These are phyloP conservation scores for Rosa hybrid DNA, from an alignment of 331 rosid genomes.

Conservation along the genomic window DNA sequence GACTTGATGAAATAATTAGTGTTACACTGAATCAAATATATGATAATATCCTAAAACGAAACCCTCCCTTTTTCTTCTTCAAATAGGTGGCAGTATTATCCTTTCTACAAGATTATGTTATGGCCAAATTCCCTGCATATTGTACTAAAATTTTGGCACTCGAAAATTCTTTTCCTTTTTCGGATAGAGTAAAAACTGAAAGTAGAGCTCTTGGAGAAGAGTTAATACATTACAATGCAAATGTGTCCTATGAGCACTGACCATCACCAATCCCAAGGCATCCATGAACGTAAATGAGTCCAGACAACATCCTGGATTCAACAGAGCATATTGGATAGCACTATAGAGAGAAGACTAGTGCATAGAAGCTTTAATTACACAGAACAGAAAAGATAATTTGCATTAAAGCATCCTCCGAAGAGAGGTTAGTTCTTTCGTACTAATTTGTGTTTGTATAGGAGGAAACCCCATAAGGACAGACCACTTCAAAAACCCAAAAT, in stretches of 20 bases:
- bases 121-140: too few relatives aligned
- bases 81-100: too few relatives aligned
- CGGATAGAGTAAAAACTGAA: too few relatives aligned
- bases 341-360: not conserved
- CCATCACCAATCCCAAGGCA: not conserved
- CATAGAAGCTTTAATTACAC: not conserved
- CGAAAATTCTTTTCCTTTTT: too few relatives aligned
- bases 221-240: not conserved
- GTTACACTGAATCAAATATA: too few relatives aligned
- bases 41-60: too few relatives aligned
- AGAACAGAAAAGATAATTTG: not conserved
- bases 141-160: too few relatives aligned
- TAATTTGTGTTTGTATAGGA: not conserved
- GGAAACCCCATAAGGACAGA: not conserved
- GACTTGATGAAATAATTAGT: not conserved
- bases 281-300: not conserved
- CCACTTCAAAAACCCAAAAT: slow-evolving; percentile 15
- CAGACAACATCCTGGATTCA: not conserved
- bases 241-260: not conserved
- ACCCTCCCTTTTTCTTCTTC: too few relatives aligned
- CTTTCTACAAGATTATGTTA: too few relatives aligned
- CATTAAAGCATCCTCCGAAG: not conserved
- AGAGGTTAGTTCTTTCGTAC: not conserved
- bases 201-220: not conserved
- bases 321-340: not conserved